Percentiles rank a stretch among this genome's conserved stretches.
Conservation (phyloP, 805 yeast species). For the Barnettozyma sucrosica region DNA sequence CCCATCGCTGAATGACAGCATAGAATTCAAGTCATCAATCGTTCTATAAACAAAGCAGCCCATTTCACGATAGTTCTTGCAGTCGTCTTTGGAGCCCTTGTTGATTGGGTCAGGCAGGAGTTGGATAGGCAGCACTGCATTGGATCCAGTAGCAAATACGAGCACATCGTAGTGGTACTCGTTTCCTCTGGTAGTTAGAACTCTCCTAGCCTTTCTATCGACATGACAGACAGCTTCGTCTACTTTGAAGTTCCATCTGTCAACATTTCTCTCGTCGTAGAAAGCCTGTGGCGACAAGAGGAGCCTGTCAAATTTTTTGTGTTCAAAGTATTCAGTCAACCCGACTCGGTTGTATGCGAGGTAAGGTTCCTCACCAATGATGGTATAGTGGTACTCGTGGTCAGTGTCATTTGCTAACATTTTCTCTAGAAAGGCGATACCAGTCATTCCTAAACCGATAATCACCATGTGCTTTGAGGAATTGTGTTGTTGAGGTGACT, state of each 20-base stretch:
- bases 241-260: constrained; percentile 24
- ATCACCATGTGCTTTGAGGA: constrained; percentile 24
- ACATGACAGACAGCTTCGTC: constrained; percentile 21
- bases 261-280: constrained; percentile 19
- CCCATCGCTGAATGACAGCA: constrained; percentile 24
- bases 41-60: constrained; percentile 33
- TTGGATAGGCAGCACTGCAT: constrained; percentile 27
- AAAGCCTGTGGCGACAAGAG: constrained; percentile 25
- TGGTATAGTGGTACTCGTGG: constrained; percentile 24
- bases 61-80: constrained; percentile 20
- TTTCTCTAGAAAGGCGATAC: constrained; percentile 31
- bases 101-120: constrained; percentile 18
- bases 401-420: constrained; percentile 28
- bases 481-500: background rate
- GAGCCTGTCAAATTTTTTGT: constrained; percentile 24
- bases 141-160: constrained; percentile 31
- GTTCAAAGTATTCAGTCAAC: constrained; percentile 28
- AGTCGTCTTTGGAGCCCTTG: constrained; percentile 10
- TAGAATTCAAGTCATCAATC: constrained; percentile 29
- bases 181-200: constrained; percentile 16
- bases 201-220: constrained; percentile 13
- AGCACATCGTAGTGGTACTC: constrained; percentile 23
- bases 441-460: constrained; percentile 35
- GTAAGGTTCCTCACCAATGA: constrained; percentile 33
- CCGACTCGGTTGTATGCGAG: constrained; percentile 35